phyloP scores from a whole-genome alignment of 495 filamentous ascomycete species.

The Rhypophila decipiens region DNA sequence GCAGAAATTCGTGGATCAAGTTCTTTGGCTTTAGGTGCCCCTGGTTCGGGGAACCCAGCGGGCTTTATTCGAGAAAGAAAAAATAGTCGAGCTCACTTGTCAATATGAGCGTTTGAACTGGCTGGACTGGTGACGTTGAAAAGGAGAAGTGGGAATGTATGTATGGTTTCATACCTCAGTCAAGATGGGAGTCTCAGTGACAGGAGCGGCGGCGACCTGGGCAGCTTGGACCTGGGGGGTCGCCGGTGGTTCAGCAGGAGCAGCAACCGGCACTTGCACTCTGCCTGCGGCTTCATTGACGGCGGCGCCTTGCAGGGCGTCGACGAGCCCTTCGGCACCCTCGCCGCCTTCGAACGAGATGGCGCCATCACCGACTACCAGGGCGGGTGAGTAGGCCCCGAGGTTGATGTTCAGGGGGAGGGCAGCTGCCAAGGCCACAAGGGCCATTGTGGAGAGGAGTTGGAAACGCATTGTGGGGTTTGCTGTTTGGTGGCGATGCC shows the following conservation, averaged over 20 bases:
- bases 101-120: not conserved
- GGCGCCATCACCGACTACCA: conserved; percentile 54
- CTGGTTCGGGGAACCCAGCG: not conserved
- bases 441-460: conserved; percentile 9
- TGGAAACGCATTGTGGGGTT: conserved; percentile 13
- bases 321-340: conserved; percentile 17
- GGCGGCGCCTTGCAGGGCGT: conserved; percentile 11
- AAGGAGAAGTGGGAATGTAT: not conserved
- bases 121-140: not conserved
- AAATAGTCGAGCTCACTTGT: not conserved
- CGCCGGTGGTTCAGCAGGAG: not conserved
- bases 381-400: conserved; percentile 50
- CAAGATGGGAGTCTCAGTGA: conserved; percentile 1
- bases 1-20: conserved; percentile 3
- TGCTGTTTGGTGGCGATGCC: not conserved
- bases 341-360: conserved; percentile 42
- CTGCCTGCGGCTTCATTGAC: not conserved
- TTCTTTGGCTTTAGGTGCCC: not conserved
- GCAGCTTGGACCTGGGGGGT: not conserved
- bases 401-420: conserved; percentile 52
- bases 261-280: not conserved
- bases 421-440: conserved; percentile 10
- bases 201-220: not conserved
- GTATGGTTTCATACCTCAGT: conserved; percentile 2
- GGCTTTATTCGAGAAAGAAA: not conserved